Evolutionary conservation across 2,329 filamentous ascomycete genomes (phyloP).

Genomic region (Sporothrix brasiliensis): DNA sequence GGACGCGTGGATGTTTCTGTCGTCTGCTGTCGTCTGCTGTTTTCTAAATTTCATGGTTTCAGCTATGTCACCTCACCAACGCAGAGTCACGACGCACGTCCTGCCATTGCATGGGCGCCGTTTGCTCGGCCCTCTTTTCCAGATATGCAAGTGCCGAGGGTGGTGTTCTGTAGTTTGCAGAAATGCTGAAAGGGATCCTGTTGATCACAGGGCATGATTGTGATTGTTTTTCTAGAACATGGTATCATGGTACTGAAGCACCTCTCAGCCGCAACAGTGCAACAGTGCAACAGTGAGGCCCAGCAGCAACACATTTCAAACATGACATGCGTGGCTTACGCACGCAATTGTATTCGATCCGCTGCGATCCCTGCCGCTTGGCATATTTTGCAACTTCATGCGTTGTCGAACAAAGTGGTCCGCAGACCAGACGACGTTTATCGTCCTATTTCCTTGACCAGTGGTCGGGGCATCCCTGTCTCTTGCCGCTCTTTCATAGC

Average conservation of each 20-base stretch:
- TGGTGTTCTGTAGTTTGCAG: slow-evolving; percentile 4
- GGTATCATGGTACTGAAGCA: neutral
- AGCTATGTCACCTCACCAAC: slow-evolving; percentile 10
- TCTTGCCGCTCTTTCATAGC: slow-evolving; percentile 22
- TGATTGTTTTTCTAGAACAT: slow-evolving; percentile 10
- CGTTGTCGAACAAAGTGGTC: neutral
- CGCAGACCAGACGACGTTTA: neutral
- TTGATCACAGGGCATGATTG: neutral
- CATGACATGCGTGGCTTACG: slow-evolving; percentile 20
- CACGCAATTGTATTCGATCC: slow-evolving; percentile 19
- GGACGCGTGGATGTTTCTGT: neutral
- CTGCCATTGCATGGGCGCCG: slow-evolving; percentile 3
- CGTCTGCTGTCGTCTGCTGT: slow-evolving; percentile 8
- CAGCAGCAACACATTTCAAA: slow-evolving; percentile 9
- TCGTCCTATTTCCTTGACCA: neutral
- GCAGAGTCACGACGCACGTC: slow-evolving; percentile 18
- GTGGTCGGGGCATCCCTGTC: neutral
- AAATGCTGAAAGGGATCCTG: neutral
- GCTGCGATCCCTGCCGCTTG: slow-evolving; percentile 24
- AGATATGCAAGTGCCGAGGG: neutral
- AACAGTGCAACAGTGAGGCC: neutral
- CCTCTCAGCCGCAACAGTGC: neutral
- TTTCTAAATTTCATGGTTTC: neutral
- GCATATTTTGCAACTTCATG: slow-evolving; percentile 16
- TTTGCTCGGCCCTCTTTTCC: slow-evolving; percentile 3